A percentile compares a stretch with the other conserved stretches of the same genome.
These are phyloP conservation scores for Termitomyces sp. DNA, from an alignment of 768 basidiomycete species.

Conservation along the genomic window DNA sequence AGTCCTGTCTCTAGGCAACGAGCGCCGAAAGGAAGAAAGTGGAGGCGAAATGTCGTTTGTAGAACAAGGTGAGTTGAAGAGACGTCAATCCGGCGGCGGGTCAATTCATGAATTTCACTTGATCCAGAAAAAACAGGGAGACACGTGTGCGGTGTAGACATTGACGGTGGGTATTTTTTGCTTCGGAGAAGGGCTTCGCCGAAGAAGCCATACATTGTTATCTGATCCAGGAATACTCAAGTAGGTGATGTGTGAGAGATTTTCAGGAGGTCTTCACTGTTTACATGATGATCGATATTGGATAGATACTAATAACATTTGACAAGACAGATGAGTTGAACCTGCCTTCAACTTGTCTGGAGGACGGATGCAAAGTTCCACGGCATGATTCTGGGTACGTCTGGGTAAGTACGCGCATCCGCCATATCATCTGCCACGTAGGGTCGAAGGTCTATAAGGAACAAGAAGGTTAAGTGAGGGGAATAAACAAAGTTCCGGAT, in stretches of 20 bases:
- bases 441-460: constrained; percentile 11
- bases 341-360: background rate
- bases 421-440: background rate
- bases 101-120: background rate
- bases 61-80: background rate
- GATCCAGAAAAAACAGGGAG: background rate
- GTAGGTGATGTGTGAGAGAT: background rate
- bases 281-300: background rate
- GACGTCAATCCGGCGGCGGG: background rate
- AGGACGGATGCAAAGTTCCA: background rate
- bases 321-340: background rate
- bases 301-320: background rate
- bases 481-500: constrained; percentile 20
- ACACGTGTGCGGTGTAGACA: background rate
- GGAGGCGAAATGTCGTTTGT: background rate
- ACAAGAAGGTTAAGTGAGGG: constrained; percentile 15
- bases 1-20: background rate
- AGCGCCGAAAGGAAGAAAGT: too few species aligned
- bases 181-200: background rate
- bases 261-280: background rate
- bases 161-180: background rate
- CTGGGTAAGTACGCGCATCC: background rate
- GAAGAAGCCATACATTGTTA: too few species aligned
- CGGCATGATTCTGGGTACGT: background rate
- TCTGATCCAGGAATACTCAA: background rate